Conservation (phyloP, 2,329 filamentous ascomycete species). For the Xylaria sp. region DNA sequence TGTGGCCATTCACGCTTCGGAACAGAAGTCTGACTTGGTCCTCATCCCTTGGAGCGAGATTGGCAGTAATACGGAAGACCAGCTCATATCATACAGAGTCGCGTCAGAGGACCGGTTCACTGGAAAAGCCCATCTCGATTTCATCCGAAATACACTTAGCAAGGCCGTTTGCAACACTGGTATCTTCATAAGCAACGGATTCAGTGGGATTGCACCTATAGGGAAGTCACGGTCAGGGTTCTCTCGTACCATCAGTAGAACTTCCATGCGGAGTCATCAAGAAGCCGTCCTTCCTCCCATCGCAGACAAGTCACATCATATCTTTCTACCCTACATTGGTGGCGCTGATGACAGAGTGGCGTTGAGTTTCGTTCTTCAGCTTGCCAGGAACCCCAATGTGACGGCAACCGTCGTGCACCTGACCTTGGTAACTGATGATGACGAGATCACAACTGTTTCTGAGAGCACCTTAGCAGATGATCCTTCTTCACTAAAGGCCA, state of each 20-base stretch:
- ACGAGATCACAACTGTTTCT: constrained; percentile 43
- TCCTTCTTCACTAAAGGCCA: constrained; percentile 39
- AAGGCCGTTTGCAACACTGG: constrained; percentile 75
- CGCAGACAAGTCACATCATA: constrained; percentile 78
- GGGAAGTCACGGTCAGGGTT: constrained; percentile 54
- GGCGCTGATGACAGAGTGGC: constrained; percentile 84
- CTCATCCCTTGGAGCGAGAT: constrained; percentile 92
- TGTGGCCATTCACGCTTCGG: constrained; percentile 74
- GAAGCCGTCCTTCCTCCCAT: constrained; percentile 69
- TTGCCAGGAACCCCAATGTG: constrained; percentile 81
- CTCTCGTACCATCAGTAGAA: constrained; percentile 61
- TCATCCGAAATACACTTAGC: constrained; percentile 75
- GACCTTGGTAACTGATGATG: constrained; percentile 47
- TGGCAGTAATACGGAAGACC: constrained; percentile 77
- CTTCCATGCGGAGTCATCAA: constrained; percentile 70
- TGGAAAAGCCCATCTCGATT: constrained; percentile 74
- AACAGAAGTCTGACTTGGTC: constrained; percentile 77
- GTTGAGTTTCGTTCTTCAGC: constrained; percentile 82
- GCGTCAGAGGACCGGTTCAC: constrained; percentile 69
- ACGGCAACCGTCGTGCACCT: constrained; percentile 80
- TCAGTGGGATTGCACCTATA: constrained; percentile 52
- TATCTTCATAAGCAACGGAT: constrained; percentile 79
- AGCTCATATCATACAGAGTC: constrained; percentile 55
- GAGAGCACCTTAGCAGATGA: constrained; percentile 39
- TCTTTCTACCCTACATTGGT: constrained; percentile 90